Base-by-base conservation (phyloP, 495 filamentous ascomycete genomes). In the Bathelium albidoporum region DNA sequence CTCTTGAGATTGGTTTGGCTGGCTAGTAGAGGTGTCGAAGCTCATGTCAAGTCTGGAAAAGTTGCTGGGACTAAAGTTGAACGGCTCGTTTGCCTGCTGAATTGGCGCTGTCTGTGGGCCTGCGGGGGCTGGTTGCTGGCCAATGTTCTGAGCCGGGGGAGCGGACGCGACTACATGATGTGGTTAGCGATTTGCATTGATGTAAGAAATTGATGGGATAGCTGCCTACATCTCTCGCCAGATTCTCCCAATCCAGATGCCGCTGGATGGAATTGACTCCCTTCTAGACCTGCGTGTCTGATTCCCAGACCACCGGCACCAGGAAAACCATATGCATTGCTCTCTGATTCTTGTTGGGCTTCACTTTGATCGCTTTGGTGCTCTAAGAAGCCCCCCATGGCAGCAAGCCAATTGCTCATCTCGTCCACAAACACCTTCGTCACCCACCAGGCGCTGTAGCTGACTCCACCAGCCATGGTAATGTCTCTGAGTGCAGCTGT, bases 361-460 rank as follows among this genome's bases (percentile, higher is more conserved):
- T 55, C 49, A 11, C 49, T 9, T 16, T 55, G 49, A 2, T 55
- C 49, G 49, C 24, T 28, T 55, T 26, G 49, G 16, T 70, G 67
- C 55, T 84, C 83, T 80, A 97, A 84, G 72, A 97, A 97, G 0
- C 94, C 94, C 22, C 94, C 94, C 62, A 91, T 87, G 69, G 96
- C 91, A 0, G 90, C 92, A 67, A 95, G 80, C 83, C 94, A 97
- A 41, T 86, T 76, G 69, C 91, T 84, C 91, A 95, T 95, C 75
- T 97, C 94, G 72, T 97, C 93, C 60, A 98, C 83, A 80, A 91
- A 98, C 60, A 92, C 90, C 72, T 97, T 96, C n/a, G 90, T 91
- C 61, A 96, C 88, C 91, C 94, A 97, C 94, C 94, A 98, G 1
- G 89, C 86, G 16, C 90, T 90, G 70, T 96, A 98, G 69, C 89